These are phyloP conservation scores for Mycogone perniciosa DNA, from an alignment of 2,329 filamentous ascomycete species.

Conservation along the genomic window DNA sequence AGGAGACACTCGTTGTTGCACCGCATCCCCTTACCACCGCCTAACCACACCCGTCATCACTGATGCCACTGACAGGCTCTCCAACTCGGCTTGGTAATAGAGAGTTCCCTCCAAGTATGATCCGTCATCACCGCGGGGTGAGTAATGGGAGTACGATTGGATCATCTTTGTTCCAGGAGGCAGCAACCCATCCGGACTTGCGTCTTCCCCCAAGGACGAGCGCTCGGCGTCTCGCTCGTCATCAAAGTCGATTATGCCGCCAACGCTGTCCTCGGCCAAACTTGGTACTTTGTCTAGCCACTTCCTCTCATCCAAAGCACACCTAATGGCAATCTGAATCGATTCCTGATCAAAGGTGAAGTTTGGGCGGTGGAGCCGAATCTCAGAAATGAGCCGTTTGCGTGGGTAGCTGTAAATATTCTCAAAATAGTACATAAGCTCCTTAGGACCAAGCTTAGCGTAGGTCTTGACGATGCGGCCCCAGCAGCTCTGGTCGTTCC, in stretches of 20 bases:
- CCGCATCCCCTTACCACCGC: background rate
- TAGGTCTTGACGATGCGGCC: conserved; percentile 38
- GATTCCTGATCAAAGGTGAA: conserved; percentile 42
- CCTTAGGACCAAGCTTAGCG: conserved; percentile 43
- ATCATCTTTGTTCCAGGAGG: conserved; percentile 25
- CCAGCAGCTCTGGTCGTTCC: conserved; percentile 32
- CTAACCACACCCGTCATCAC: background rate
- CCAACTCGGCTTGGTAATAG: background rate
- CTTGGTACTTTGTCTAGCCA: conserved; percentile 27
- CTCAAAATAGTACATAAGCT: conserved; percentile 44
- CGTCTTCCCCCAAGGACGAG: conserved; percentile 27
- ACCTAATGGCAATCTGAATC: conserved; percentile 33
- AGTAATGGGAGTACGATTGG: conserved; percentile 30
- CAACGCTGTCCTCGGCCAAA: conserved; percentile 28
- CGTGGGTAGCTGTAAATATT: conserved; percentile 41
- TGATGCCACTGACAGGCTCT: background rate
- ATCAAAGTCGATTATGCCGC: conserved; percentile 37
- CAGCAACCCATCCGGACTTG: conserved; percentile 31
- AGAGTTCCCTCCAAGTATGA: conserved; percentile 24
- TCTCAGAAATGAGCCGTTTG: conserved; percentile 36
- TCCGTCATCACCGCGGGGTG: conserved; percentile 36
- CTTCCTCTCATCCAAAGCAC: conserved; percentile 32
- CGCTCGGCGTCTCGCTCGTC: conserved; percentile 31
- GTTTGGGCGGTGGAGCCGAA: conserved; percentile 33
- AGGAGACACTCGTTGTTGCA: too few relatives aligned